phyloP scores from a whole-genome alignment of 176 grass and related monocot species.

The Saccharum spontaneum region DNA sequence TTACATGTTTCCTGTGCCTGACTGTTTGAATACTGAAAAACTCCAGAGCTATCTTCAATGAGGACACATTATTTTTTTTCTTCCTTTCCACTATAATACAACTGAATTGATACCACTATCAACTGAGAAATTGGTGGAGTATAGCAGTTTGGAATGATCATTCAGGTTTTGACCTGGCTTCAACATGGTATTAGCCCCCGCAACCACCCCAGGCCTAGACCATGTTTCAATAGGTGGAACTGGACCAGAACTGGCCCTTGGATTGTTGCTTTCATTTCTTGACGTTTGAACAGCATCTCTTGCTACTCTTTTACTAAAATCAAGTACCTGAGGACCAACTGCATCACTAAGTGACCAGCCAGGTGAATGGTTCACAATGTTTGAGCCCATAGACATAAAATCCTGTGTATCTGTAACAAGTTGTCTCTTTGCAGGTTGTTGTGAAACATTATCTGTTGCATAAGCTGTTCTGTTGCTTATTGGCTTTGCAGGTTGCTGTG shows the following conservation, averaged over 20 bases:
- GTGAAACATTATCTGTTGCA: slow-evolving; percentile 33
- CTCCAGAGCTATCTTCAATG: slow-evolving; percentile 23
- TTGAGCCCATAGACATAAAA: not conserved
- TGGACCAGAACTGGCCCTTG: slow-evolving; percentile 9
- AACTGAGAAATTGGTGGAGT: slow-evolving; percentile 41
- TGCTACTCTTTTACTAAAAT: slow-evolving; percentile 42
- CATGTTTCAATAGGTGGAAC: slow-evolving; percentile 25
- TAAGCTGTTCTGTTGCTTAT: slow-evolving; percentile 40
- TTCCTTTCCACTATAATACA: slow-evolving; percentile 49
- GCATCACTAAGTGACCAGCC: slow-evolving; percentile 46
- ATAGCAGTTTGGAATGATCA: slow-evolving; percentile 43
- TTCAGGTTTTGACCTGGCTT: slow-evolving; percentile 50
- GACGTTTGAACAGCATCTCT: slow-evolving; percentile 17
- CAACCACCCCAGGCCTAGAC: slow-evolving; percentile 36
- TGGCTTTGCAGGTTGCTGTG: slow-evolving; percentile 43
- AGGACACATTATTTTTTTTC: slow-evolving; percentile 38
- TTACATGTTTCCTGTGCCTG: slow-evolving; percentile 1
- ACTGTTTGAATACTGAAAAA: slow-evolving; percentile 1
- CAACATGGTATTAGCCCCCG: slow-evolving; percentile 52
- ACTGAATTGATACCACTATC: slow-evolving; percentile 35
- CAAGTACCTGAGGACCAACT: slow-evolving; percentile 49
- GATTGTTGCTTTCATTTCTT: slow-evolving; percentile 30
- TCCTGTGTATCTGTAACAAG: slow-evolving; percentile 41
- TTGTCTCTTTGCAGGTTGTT: slow-evolving; percentile 53
- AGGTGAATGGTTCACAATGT: slow-evolving; percentile 41